Conservation (phyloP, 192 early-diverging fungal species). For the Coemansia sp. region DNA sequence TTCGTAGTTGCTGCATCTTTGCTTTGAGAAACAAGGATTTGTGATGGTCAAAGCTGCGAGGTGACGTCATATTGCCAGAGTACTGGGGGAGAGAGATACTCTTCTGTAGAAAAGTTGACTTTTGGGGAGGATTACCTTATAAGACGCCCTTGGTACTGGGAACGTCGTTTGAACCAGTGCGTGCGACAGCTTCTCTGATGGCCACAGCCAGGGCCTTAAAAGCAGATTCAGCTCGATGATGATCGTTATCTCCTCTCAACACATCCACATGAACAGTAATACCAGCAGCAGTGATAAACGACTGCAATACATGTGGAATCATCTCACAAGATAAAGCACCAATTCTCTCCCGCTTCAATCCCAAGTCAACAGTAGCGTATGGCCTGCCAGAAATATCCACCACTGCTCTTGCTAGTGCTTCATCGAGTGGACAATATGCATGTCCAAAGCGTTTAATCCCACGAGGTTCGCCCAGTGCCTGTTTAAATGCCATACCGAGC, state of each 20-base stretch:
- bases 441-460: slow-evolving; percentile 91
- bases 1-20: too few relatives aligned
- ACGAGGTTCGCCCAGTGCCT: slow-evolving; percentile 84
- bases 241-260: slow-evolving; percentile 93
- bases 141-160: slow-evolving; percentile 95
- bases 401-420: slow-evolving; percentile 91
- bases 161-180: slow-evolving; percentile 83
- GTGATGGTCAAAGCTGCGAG: neutral
- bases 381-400: slow-evolving; percentile 98
- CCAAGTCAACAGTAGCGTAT: slow-evolving; percentile 77
- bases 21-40: too few relatives aligned
- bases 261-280: slow-evolving; percentile 97
- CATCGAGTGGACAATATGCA: slow-evolving; percentile 95
- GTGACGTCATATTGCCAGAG: neutral
- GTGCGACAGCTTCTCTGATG: slow-evolving; percentile 78
- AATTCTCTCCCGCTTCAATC: slow-evolving; percentile 88
- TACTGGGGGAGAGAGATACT: neutral
- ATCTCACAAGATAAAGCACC: slow-evolving; percentile 93
- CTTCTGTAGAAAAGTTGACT: too few relatives aligned
- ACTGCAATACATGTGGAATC: slow-evolving; percentile 95
- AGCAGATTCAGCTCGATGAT: slow-evolving; percentile 91
- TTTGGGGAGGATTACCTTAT: slow-evolving; percentile 23
- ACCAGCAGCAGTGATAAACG: slow-evolving; percentile 87
- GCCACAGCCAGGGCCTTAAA: slow-evolving; percentile 99
- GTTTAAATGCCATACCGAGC: slow-evolving; percentile 88